A percentile compares a stretch with the other conserved stretches of the same genome.
Evolutionary conservation across 371 early-diverging fungal genomes (phyloP).

Genomic region (Apophysomyces sp.): DNA sequence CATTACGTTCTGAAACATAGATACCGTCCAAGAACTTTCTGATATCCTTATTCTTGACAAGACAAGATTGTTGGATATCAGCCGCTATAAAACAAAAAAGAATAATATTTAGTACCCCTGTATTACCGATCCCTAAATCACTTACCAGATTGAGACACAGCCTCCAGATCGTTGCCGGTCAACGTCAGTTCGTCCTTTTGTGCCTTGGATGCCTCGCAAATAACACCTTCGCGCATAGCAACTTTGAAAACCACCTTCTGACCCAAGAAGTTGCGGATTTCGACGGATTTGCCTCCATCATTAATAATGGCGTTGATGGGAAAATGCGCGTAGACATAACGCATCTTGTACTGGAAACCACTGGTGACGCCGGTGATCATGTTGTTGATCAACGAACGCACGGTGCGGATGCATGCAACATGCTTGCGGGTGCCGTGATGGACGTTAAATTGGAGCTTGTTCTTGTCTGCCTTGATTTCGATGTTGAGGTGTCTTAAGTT

Average conservation of each 20-base stretch:
- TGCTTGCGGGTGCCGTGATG: slow-evolving; percentile 99
- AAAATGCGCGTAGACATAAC: slow-evolving; percentile 99
- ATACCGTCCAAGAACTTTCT: slow-evolving; percentile 99
- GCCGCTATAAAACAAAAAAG: slow-evolving; percentile 50
- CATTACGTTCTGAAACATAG: slow-evolving; percentile 88
- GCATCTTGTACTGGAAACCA: slow-evolving; percentile 99
- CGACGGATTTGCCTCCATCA: slow-evolving; percentile 80
- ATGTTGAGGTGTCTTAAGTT: slow-evolving; percentile 93
- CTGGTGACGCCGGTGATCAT: slow-evolving; percentile 98
- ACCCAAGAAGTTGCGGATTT: slow-evolving; percentile 99
- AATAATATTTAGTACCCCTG: background rate
- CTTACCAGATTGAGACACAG: slow-evolving; percentile 94
- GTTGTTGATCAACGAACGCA: slow-evolving; percentile 96
- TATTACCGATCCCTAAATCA: background rate
- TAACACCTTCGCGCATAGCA: slow-evolving; percentile 90
- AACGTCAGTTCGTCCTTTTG: slow-evolving; percentile 97
- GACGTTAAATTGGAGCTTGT: slow-evolving; percentile 82
- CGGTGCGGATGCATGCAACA: slow-evolving; percentile 97
- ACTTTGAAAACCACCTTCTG: slow-evolving; percentile 94
- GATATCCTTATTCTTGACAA: slow-evolving; percentile 90
- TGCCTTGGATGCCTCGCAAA: slow-evolving; percentile 74
- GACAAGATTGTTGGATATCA: slow-evolving; percentile 72
- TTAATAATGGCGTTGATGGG: slow-evolving; percentile 98
- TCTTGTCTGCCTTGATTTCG: slow-evolving; percentile 77
- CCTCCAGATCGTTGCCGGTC: slow-evolving; percentile 94